Percentiles rank a stretch among this genome's conserved stretches.
These are phyloP conservation scores for Leptomonas seymouri DNA, from an alignment of 208 protist species.

Conservation along the genomic window DNA sequence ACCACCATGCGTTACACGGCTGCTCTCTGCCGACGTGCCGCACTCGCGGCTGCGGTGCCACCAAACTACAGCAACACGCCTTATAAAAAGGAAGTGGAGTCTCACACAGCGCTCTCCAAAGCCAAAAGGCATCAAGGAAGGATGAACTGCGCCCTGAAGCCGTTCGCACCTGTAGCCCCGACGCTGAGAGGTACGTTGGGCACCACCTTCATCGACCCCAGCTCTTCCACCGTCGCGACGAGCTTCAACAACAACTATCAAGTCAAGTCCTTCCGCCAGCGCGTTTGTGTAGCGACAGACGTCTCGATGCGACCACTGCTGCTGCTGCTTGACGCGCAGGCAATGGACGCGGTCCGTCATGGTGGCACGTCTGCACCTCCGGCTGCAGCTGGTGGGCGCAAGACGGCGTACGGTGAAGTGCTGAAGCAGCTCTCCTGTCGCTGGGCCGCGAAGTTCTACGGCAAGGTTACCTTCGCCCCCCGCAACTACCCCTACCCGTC, in stretches of 20 bases:
- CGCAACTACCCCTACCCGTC: slow-evolving; percentile 89
- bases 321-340: slow-evolving; percentile 29
- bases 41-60: slow-evolving; percentile 30
- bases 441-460: slow-evolving; percentile 89
- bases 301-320: slow-evolving; percentile 67
- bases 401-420: slow-evolving; percentile 48
- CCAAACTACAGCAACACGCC: slow-evolving; percentile 51
- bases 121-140: neutral
- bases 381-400: neutral
- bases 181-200: slow-evolving; percentile 40
- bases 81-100: slow-evolving; percentile 28
- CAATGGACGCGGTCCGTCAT: neutral
- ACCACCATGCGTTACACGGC: slow-evolving; percentile 22
- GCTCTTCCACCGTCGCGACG: slow-evolving; percentile 35
- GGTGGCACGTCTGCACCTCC: neutral
- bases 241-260: slow-evolving; percentile 59
- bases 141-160: neutral
- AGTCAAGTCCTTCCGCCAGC: slow-evolving; percentile 66
- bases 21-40: slow-evolving; percentile 6
- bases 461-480: slow-evolving; percentile 82
- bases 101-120: neutral
- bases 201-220: slow-evolving; percentile 71
- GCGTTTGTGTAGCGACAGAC: slow-evolving; percentile 62
- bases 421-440: slow-evolving; percentile 60
- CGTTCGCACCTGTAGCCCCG: slow-evolving; percentile 3